phyloP scores from a whole-genome alignment of 805 yeast species.

The Zygoascus bituminiphila region DNA sequence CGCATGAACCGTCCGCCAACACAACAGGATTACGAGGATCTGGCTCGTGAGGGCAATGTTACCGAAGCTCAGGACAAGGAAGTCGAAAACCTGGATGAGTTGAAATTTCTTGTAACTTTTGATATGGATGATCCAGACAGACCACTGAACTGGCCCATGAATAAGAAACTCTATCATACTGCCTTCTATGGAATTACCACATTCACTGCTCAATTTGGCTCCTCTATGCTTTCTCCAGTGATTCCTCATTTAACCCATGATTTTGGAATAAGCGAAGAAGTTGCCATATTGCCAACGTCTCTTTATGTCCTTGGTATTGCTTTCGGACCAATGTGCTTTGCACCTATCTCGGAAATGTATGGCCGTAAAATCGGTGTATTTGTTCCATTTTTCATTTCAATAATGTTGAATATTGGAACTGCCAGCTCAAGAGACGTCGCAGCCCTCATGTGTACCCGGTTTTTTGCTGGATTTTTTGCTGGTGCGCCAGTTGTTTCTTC shows the following conservation, averaged over 20 bases:
- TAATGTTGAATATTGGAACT: constrained; percentile 40
- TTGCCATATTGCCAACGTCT: constrained; percentile 46
- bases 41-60: background rate
- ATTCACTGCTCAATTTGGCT: constrained; percentile 36
- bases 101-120: constrained; percentile 16
- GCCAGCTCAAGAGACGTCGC: constrained; percentile 45
- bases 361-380: constrained; percentile 44
- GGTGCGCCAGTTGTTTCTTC: constrained; percentile 53
- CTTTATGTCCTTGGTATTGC: constrained; percentile 60
- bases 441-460: constrained; percentile 45
- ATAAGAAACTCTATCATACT: constrained; percentile 33
- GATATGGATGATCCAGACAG: constrained; percentile 40
- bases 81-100: constrained; percentile 5
- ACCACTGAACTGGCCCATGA: constrained; percentile 47
- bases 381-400: constrained; percentile 34
- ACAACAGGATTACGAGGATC: background rate
- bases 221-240: constrained; percentile 40
- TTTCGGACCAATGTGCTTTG: constrained; percentile 58
- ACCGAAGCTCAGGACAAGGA: background rate
- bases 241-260: constrained; percentile 28
- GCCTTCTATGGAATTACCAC: constrained; percentile 34
- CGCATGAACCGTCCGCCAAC: background rate
- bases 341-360: constrained; percentile 47
- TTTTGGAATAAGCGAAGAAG: constrained; percentile 39
- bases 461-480: constrained; percentile 52